Evolutionary conservation across 2,329 filamentous ascomycete genomes (phyloP).

Genomic region (Penicillium sp.): DNA sequence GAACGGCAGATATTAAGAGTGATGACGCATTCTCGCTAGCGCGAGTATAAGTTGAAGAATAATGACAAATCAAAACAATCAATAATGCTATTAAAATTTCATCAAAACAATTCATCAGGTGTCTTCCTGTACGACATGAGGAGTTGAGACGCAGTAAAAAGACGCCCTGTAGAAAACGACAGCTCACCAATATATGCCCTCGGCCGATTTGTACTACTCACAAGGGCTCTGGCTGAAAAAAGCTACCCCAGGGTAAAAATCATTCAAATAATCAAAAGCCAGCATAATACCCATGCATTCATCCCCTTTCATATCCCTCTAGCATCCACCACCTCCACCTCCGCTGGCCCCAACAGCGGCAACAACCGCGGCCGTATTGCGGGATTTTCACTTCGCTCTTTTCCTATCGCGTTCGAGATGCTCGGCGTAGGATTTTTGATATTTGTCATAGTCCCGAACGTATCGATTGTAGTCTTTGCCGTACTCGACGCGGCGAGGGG

Average conservation of each 20-base stretch:
- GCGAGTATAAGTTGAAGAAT: background rate
- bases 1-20: background rate
- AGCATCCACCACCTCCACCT: conserved; percentile 12
- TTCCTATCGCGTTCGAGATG: background rate
- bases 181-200: too few relatives aligned
- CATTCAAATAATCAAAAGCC: background rate
- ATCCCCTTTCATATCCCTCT: background rate
- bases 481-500: conserved; percentile 3
- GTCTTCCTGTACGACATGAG: too few relatives aligned
- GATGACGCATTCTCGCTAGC: background rate
- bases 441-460: conserved; percentile 6
- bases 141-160: too few relatives aligned
- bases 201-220: too few relatives aligned
- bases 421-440: background rate
- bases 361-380: background rate
- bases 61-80: background rate
- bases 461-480: conserved; percentile 9
- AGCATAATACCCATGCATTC: background rate
- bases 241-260: background rate
- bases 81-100: background rate
- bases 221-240: too few relatives aligned
- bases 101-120: background rate
- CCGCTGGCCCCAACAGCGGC: background rate
- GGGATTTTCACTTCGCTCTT: background rate
- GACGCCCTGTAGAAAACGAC: too few relatives aligned